These are phyloP conservation scores for Apiospora kogelbergensis DNA, from an alignment of 2,329 filamentous ascomycete genomes.

Conservation along the genomic window DNA sequence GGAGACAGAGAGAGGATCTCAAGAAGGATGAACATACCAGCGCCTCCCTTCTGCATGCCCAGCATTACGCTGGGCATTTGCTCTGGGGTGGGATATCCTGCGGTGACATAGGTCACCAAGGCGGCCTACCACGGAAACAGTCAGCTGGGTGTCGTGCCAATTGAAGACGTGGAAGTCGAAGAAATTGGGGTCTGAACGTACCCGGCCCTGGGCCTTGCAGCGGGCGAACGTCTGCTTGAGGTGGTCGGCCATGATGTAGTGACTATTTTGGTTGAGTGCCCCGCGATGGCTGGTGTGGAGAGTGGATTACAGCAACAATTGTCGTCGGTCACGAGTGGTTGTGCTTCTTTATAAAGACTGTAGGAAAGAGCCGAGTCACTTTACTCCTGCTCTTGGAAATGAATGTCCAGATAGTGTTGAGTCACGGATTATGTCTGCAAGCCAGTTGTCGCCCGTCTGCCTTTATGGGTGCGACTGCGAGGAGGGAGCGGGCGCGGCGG, in stretches of 20 bases:
- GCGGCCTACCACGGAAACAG: conserved; percentile 58
- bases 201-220: conserved; percentile 60
- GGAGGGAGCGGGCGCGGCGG: background rate
- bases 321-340: background rate
- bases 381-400: background rate
- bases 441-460: background rate
- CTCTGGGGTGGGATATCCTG: conserved; percentile 82
- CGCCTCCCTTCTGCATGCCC: conserved; percentile 87
- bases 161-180: conserved; percentile 11
- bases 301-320: background rate
- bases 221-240: conserved; percentile 60
- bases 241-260: conserved; percentile 10
- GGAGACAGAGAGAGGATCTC: background rate
- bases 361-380: background rate
- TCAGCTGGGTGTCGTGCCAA: conserved; percentile 13
- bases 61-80: conserved; percentile 83
- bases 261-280: background rate
- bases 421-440: background rate
- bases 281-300: background rate
- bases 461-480: background rate
- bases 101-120: conserved; percentile 94
- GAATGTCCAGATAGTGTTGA: background rate
- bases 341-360: background rate
- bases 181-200: conserved; percentile 35
- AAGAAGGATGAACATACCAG: conserved; percentile 57